Conservation (phyloP, 305 asterid species). For the Fraxinus angustifolia region DNA sequence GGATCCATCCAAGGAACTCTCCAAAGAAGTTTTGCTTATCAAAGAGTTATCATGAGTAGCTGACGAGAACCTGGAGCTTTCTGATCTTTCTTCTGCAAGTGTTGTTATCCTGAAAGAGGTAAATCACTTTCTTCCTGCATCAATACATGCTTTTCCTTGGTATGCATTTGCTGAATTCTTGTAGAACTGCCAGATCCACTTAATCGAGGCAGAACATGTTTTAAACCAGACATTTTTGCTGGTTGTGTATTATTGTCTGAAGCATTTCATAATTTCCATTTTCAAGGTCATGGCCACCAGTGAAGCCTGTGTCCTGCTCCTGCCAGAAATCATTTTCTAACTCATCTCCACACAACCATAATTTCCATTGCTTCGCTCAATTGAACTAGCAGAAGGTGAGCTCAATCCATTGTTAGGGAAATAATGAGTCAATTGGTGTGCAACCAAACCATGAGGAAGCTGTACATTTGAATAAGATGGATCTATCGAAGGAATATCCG, state of each 20-base stretch:
- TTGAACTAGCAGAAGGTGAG: slow-evolving; percentile 47
- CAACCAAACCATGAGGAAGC: slow-evolving; percentile 59
- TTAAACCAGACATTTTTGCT: slow-evolving; percentile 39
- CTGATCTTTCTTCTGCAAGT: slow-evolving; percentile 70
- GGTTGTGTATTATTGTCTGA: slow-evolving; percentile 45
- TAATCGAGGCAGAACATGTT: slow-evolving; percentile 61
- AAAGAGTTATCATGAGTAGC: slow-evolving; percentile 66
- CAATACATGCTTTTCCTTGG: slow-evolving; percentile 54
- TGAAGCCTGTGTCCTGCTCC: slow-evolving; percentile 22
- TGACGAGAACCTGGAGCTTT: slow-evolving; percentile 74
- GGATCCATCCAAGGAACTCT: slow-evolving; percentile 91
- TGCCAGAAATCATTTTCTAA: slow-evolving; percentile 38
- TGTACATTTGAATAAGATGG: slow-evolving; percentile 64
- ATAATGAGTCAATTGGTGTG: slow-evolving; percentile 58
- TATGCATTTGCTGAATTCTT: slow-evolving; percentile 53
- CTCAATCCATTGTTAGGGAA: slow-evolving; percentile 56
- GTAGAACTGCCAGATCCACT: slow-evolving; percentile 39
- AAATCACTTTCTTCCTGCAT: slow-evolving; percentile 43
- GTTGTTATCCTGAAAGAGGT: slow-evolving; percentile 51
- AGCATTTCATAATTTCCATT: slow-evolving; percentile 45
- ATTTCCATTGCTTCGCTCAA: slow-evolving; percentile 52
- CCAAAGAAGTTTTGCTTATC: slow-evolving; percentile 81
- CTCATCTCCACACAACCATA: slow-evolving; percentile 51
- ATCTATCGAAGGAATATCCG: slow-evolving; percentile 58
- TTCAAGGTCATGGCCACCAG: slow-evolving; percentile 49